phyloP scores from a whole-genome alignment of 495 filamentous ascomycete genomes.

The Jackrogersella multiformis region DNA sequence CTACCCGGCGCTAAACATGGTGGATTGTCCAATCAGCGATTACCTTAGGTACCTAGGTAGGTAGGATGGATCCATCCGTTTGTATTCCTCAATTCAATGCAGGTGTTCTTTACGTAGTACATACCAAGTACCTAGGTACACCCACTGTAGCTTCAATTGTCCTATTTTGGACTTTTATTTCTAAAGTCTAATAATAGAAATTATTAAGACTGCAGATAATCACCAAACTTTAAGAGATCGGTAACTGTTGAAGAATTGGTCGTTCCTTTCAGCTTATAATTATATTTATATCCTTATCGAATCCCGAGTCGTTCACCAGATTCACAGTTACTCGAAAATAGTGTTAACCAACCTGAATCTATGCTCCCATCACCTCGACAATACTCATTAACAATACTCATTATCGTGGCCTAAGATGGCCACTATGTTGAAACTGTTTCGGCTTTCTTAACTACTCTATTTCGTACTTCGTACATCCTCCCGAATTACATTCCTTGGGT shows the following conservation, averaged over 20 bases:
- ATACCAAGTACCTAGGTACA: background rate
- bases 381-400: too few species aligned
- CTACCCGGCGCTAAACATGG: conserved; percentile 19
- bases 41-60: too few species aligned
- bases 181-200: background rate
- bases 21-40: conserved; percentile 1
- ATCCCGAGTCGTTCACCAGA: too few species aligned
- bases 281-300: background rate
- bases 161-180: background rate
- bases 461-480: too few species aligned
- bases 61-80: conserved; percentile 4
- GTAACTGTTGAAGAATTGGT: background rate
- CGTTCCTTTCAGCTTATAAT: background rate
- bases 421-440: too few species aligned
- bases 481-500: too few species aligned
- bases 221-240: background rate
- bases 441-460: too few species aligned
- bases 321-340: too few species aligned
- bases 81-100: background rate
- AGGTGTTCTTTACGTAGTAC: background rate
- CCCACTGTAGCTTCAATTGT: background rate
- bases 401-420: too few species aligned
- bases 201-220: background rate
- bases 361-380: too few species aligned
- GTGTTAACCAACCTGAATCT: too few species aligned